Evolutionary conservation across 257 asterid species (phyloP).

Genomic region (Nicotiana tabacum): DNA sequence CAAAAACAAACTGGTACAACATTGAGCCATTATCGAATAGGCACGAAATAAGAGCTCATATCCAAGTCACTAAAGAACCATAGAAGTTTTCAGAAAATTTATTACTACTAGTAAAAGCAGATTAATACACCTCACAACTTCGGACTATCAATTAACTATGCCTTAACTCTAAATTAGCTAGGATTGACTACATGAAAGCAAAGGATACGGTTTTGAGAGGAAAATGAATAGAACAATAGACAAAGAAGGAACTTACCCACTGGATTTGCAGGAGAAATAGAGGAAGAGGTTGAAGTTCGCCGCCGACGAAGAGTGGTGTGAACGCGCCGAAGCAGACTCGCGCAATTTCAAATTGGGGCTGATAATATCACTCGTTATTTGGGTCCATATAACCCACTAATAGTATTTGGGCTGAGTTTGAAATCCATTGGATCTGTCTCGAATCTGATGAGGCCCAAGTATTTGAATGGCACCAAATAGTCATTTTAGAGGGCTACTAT

Average conservation of each 20-base stretch:
- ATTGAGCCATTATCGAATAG: neutral
- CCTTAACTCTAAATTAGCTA: no score
- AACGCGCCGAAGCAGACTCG: neutral
- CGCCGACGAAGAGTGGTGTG: neutral
- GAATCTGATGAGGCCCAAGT: neutral
- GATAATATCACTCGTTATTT: neutral
- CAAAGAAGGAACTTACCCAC: neutral
- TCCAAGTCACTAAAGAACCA: neutral
- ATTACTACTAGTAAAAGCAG: neutral
- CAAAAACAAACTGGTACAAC: neutral
- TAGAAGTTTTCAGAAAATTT: neutral
- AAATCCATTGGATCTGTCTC: neutral
- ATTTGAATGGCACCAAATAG: no score
- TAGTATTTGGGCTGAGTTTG: neutral
- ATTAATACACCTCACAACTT: neutral
- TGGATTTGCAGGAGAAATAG: neutral
- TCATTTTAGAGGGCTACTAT: no score
- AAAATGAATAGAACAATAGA: neutral
- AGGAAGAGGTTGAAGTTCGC: neutral
- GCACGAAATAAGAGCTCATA: neutral
- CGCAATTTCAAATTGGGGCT: neutral
- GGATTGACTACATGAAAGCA: no score
- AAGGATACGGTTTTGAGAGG: neutral
- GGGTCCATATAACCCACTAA: neutral
- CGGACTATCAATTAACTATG: neutral